These are phyloP conservation scores for Boechera retrofracta DNA, from an alignment of 345 rosid species.

Conservation along the genomic window DNA sequence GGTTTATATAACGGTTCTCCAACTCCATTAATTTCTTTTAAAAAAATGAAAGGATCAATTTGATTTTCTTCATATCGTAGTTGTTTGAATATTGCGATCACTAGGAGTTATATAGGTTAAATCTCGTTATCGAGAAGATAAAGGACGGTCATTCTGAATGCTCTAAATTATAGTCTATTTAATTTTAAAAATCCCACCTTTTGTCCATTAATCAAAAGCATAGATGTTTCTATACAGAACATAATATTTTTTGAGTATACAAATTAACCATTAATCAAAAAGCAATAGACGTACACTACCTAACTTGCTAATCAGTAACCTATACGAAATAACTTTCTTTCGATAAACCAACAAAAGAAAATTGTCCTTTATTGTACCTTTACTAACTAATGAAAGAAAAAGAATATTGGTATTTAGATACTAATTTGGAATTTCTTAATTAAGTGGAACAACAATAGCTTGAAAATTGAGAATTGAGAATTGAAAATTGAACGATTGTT, in stretches of 20 bases:
- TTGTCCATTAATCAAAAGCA: constrained; percentile 10
- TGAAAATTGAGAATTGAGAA: neutral
- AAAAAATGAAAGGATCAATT: neutral
- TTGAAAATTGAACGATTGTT: neutral
- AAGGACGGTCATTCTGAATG: neutral
- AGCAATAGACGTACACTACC: neutral
- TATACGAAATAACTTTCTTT: constrained; percentile 1
- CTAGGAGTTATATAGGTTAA: constrained; percentile 24
- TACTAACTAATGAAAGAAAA: neutral
- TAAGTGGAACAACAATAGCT: neutral
- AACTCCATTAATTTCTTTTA: neutral
- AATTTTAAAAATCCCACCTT: neutral
- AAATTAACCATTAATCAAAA: constrained; percentile 28
- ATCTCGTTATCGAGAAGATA: constrained; percentile 18
- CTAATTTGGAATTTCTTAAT: neutral
- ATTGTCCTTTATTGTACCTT: neutral
- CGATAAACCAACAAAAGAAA: constrained; percentile 9
- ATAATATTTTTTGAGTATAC: neutral
- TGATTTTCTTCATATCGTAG: constrained; percentile 7
- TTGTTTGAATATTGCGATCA: constrained; percentile 8
- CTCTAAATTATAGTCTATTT: constrained; percentile 1
- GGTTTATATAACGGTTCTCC: constrained; percentile 25
- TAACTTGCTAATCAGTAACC: neutral
- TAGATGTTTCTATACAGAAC: constrained; percentile 10
- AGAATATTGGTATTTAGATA: neutral